Conservation (phyloP, 257 asterid genomes). For the Oldenlandia corymbosa region DNA sequence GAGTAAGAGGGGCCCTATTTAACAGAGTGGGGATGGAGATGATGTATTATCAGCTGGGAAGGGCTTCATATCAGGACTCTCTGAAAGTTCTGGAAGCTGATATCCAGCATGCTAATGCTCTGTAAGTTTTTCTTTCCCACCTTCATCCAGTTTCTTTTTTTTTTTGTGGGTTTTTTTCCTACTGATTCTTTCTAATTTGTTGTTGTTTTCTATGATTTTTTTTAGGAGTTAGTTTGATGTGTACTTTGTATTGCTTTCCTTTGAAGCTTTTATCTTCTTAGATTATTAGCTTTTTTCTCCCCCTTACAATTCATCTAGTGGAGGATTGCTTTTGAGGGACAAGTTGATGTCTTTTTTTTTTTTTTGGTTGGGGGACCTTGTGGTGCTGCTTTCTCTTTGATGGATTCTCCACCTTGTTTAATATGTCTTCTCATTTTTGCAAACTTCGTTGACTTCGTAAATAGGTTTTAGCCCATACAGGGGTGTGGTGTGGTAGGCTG, state of each 20-base stretch:
- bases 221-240: not conserved
- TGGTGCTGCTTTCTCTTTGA: not conserved
- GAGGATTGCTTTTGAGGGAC: not conserved
- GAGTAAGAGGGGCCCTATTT: slow-evolving; percentile 10
- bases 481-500: not conserved
- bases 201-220: not conserved
- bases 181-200: not conserved
- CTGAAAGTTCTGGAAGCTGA: slow-evolving; percentile 72
- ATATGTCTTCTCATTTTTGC: not conserved
- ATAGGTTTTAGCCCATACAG: not conserved
- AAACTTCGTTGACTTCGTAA: not conserved
- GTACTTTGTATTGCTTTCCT: slow-evolving; percentile 1
- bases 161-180: slow-evolving; percentile 8
- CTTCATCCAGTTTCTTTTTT: slow-evolving; percentile 6
- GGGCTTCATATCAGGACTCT: slow-evolving; percentile 56
- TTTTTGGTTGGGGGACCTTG: too few species aligned
- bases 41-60: slow-evolving; percentile 60
- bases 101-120: slow-evolving; percentile 71
- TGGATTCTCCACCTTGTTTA: not conserved
- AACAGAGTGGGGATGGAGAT: slow-evolving; percentile 40
- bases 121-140: slow-evolving; percentile 55
- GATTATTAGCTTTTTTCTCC: not conserved
- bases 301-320: slow-evolving; percentile 1
- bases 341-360: slow-evolving; percentile 3
- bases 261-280: not conserved